Evolutionary conservation across 1,284 basidiomycete species (phyloP), one percentile per base, ranked within the genome.

Genomic region (Cerioporus squamosus): DNA sequence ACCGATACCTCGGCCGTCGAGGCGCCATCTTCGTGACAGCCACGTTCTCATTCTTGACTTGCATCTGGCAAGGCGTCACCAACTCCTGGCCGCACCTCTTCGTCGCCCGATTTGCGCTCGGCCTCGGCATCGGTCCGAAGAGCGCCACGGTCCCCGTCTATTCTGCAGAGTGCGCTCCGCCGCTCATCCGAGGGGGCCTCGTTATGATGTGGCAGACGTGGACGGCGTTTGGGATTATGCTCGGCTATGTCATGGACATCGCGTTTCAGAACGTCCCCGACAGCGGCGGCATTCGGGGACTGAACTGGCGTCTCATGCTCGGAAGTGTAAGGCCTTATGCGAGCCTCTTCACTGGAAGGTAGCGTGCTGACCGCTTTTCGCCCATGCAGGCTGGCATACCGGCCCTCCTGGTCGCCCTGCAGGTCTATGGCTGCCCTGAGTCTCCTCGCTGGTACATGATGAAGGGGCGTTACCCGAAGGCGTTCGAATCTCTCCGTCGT

Each of bases 131-230:
- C 60, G 88, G 87, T 2, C 86, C 87, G 18, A 91, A 90, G 68
- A 82, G 80, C 12, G 75, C 84, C 2, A 86, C 85, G 1, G 83
- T 85, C 20, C 85, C 85, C 2, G 81, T 88, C 5, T 89, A 85
- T 63, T 81, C 85, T 1, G 89, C 87, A 1, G 88, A 91, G 74
- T 58, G 20, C 23, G 78, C 86, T 0, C 91, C 91, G 0, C 81
- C 90, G 0, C 70, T 79, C 17, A 91, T 93, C 53, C 86, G 91
- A 63, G 91, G 91, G 44, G 90, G 85, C 0, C 79, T 93, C 5
- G 89, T 90, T 44, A 91, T 91, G 90, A 86, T 87, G 79, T 90
- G 88, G 81, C 84, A 87, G 70, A 81, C 83, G 65, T 88, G 85
- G 86, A 91, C 89, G 5, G 90, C 90, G 1, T 91, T 91, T 63